Conservation (phyloP, 441 rosid species). For the Jatropha multifida region DNA sequence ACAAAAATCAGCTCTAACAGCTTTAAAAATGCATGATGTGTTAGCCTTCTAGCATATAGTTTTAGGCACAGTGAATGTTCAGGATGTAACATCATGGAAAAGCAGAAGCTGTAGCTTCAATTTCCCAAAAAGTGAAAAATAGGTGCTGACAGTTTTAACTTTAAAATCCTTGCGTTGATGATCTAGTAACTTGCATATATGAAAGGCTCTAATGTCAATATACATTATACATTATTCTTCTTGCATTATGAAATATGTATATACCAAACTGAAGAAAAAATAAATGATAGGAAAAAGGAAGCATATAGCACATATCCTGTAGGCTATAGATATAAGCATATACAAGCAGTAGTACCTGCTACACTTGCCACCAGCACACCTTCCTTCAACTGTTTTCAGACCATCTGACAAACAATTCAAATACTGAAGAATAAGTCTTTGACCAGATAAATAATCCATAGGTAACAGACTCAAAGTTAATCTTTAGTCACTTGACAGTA, state of each 20-base stretch:
- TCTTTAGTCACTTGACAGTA: neutral
- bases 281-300: slow-evolving; percentile 1
- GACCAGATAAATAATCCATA: neutral
- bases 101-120: neutral
- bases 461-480: neutral
- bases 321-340: neutral
- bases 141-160: neutral
- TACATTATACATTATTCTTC: neutral
- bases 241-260: neutral
- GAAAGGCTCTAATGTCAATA: neutral
- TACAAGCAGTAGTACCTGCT: slow-evolving; percentile 38
- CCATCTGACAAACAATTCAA: slow-evolving; percentile 49
- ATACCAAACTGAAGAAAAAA: slow-evolving; percentile 3
- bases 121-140: neutral
- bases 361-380: slow-evolving; percentile 51
- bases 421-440: neutral
- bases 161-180: no score
- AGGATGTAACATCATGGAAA: neutral
- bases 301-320: neutral
- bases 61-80: neutral
- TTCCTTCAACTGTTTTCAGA: slow-evolving; percentile 62
- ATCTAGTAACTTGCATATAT: neutral
- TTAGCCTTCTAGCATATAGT: neutral
- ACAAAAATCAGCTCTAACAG: neutral
- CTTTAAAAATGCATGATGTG: neutral